Base-by-base conservation (phyloP, 2,329 filamentous ascomycete genomes). In the Clarireedia sp. region DNA sequence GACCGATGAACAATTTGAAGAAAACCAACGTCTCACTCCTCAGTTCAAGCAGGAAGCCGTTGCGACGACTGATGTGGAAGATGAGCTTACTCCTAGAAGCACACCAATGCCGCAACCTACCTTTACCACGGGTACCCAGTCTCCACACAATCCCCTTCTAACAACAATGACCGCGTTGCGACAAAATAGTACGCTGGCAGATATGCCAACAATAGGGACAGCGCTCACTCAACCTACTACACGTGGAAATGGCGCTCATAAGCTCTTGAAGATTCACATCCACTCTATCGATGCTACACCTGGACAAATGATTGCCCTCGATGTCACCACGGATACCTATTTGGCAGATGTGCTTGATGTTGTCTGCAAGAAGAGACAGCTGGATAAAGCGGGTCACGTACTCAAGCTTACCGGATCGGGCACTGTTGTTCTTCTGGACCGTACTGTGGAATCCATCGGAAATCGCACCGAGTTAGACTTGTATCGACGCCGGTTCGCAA, bases 301-400 rank as follows among this genome's bases (percentile, higher is more conserved):
- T 47, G 85, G 86, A n/a, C 85, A 86, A 65, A 82, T 84, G 73
- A 79, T 89, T 23, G 85, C 83, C 1, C 73, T 91, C 17, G 83
- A 88, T 59, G 87, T 89, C 46, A 91, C 86, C 0, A 90, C 87
- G 0, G 87, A 92, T 62, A 92, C 85, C 29, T 94, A 91, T 68
- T 81, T 94, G 45, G 87, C 86, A 44, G 88, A 94, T 68, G 82
- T 94, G 26, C 82, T 92, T 51, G 88, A 92, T 66, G 77, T 83
- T 61, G 85, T 89, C 2, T 94, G 89, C 68, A 81, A 84, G 43
- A 89, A 88, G 70, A 78, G 90, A 44, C 83, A 88, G 56, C 75
- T 94, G 0, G 89, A 94, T 68, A 90, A 90, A 73, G 86, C 79
- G 17, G 82, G 85, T 55, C 88, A 90, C 67, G 85, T 92, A 5